phyloP scores from a whole-genome alignment of 805 yeast genomes.

The Pichia insulana region DNA sequence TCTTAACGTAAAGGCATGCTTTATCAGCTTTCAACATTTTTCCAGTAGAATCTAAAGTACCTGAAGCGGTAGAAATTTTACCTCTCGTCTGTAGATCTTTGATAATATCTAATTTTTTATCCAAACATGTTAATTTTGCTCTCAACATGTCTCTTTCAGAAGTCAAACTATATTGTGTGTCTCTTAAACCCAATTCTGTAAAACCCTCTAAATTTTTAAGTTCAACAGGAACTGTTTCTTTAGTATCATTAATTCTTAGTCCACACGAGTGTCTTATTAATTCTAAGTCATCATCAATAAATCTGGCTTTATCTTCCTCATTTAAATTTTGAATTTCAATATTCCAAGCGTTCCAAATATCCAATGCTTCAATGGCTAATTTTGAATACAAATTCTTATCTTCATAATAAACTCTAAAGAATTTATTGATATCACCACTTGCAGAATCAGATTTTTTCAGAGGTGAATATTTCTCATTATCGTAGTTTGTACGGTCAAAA shows the following conservation, averaged over 20 bases:
- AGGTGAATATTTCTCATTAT: conserved; percentile 11
- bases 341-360: conserved; percentile 14
- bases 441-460: conserved; percentile 15
- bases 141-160: conserved; percentile 5
- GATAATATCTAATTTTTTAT: conserved; percentile 11
- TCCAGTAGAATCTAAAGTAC: conserved; percentile 14
- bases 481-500: conserved; percentile 14
- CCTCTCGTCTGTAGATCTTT: conserved; percentile 9
- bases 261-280: conserved; percentile 10
- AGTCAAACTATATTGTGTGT: conserved; percentile 16
- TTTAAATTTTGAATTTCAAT: conserved; percentile 10
- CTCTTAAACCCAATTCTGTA: conserved; percentile 12
- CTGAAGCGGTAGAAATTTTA: conserved; percentile 7
- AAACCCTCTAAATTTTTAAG: conserved; percentile 12
- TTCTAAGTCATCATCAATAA: conserved; percentile 14
- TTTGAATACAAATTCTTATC: conserved; percentile 11
- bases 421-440: conserved; percentile 17
- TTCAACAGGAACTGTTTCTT: conserved; percentile 6
- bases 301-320: conserved; percentile 12
- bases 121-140: conserved; percentile 14
- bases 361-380: conserved; percentile 14
- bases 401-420: conserved; percentile 15
- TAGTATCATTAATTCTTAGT: conserved; percentile 9
- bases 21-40: conserved; percentile 17
- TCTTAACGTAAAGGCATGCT: conserved; percentile 13